phyloP scores from a whole-genome alignment of 305 asterid species.

The Fraxinus sp. region DNA sequence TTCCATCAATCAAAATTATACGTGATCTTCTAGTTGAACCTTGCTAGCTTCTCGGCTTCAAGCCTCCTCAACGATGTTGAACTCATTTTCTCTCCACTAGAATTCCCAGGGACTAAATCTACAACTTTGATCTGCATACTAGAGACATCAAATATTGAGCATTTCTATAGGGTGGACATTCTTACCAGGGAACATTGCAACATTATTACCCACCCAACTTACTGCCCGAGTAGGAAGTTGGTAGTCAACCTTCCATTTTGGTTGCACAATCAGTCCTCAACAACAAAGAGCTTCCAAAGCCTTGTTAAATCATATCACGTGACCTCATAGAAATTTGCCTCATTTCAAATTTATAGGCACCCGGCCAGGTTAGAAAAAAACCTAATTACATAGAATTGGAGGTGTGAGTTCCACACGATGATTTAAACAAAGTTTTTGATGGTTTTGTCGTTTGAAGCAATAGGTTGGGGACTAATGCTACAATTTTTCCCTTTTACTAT shows the following conservation, averaged over 20 bases:
- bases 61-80: slow-evolving; percentile 60
- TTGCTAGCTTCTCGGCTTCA: slow-evolving; percentile 59
- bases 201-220: background rate
- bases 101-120: slow-evolving; percentile 64
- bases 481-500: background rate
- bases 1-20: slow-evolving; percentile 12
- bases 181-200: background rate
- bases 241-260: background rate
- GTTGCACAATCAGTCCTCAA: background rate
- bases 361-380: background rate
- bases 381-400: background rate
- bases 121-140: slow-evolving; percentile 62
- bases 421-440: background rate
- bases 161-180: background rate
- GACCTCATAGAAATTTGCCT: background rate
- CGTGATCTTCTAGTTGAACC: slow-evolving; percentile 33
- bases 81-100: slow-evolving; percentile 52
- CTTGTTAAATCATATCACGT: background rate
- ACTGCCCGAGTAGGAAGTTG: background rate
- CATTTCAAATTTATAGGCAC: background rate
- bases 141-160: background rate
- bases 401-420: background rate
- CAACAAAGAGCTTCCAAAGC: background rate
- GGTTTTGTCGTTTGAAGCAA: background rate
- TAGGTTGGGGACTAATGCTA: background rate